These are phyloP conservation scores for Phialophora expanda DNA, from an alignment of 2,329 filamentous ascomycete species.

Conservation along the genomic window DNA sequence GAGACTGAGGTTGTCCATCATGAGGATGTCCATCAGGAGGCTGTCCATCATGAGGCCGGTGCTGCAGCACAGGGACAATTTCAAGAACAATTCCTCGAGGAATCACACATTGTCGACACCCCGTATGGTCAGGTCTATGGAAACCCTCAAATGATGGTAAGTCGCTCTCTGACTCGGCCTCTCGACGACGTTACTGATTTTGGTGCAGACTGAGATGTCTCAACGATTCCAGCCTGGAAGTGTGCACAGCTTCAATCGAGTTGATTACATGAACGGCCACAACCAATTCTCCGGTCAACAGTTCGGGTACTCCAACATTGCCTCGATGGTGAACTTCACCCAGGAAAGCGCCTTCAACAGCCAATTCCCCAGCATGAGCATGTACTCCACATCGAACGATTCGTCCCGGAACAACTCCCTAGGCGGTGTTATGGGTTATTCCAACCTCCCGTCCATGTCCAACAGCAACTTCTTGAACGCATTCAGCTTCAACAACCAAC, in stretches of 20 bases:
- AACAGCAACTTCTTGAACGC: constrained; percentile 13
- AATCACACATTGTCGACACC: constrained; percentile 2
- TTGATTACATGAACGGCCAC: constrained; percentile 1
- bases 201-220: not conserved
- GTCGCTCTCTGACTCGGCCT: not conserved
- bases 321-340: constrained; percentile 4
- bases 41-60: not conserved
- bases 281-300: constrained; percentile 3
- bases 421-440: constrained; percentile 7
- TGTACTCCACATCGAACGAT: constrained; percentile 1
- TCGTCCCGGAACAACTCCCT: constrained; percentile 23
- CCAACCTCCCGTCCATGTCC: constrained; percentile 16
- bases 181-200: not conserved
- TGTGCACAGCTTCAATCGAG: not conserved
- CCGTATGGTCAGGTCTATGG: constrained; percentile 9
- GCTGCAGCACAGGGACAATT: not conserved
- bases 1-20: not conserved
- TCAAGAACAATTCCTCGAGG: not conserved
- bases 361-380: constrained; percentile 5
- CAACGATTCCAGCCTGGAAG: not conserved
- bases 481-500: not conserved
- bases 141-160: not conserved
- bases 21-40: not conserved
- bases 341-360: constrained; percentile 9
- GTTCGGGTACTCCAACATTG: constrained; percentile 9